Evolutionary conservation across 164 flowering plant species (phyloP), one percentile per base, ranked within the genome.

Genomic region (Nymphaea colorata): DNA sequence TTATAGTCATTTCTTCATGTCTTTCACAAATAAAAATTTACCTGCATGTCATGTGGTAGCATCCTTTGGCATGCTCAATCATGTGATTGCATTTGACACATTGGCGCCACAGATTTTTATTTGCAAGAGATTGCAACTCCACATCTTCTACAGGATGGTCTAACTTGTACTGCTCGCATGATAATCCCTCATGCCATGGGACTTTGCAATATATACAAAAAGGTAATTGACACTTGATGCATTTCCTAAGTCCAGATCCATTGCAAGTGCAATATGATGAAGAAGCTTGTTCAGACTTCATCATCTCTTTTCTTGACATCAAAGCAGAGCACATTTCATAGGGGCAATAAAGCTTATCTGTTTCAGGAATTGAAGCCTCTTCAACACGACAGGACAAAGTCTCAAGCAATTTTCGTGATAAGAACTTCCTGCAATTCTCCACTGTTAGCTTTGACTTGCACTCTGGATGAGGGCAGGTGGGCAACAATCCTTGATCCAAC

Each of bases 1-100:
- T 25, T 25, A 25, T 25, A 25, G 36, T 25, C 36, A 25, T 25
- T 25, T 25, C 36, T 25, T 25, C 36, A 25, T 25, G 36, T 25
- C 36, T 25, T 25, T 25, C 36, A 61, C 41, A 61, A 10, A 61
- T n/a, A 61, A 66, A 66, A 42, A 6, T 14, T 6, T 75, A 88
- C 96, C 98, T 88, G 96, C 96, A 90, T 47, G 82, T 80, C 64
- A 90, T 88, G 79, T 92, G 96, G 74, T 78, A 85, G 81, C 95
- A 90, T 43, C 98, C 98, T 73, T 76, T 82, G 66, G 82, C 72
- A 65, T 88, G 89, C 72, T 89, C 92, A 71, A 90, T 82, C 91
- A 92, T 75, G 74, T 86, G 83, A 43, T 80, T 87, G 82, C 98
- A 92, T 75, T 83, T 88, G 41, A 69, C 73, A 75, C 98, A 90